Percentiles rank a stretch among this genome's conserved stretches.
These are phyloP conservation scores for Fragilariopsis cylindrus DNA, from an alignment of 108 stramenopile species.

Conservation along the genomic window DNA sequence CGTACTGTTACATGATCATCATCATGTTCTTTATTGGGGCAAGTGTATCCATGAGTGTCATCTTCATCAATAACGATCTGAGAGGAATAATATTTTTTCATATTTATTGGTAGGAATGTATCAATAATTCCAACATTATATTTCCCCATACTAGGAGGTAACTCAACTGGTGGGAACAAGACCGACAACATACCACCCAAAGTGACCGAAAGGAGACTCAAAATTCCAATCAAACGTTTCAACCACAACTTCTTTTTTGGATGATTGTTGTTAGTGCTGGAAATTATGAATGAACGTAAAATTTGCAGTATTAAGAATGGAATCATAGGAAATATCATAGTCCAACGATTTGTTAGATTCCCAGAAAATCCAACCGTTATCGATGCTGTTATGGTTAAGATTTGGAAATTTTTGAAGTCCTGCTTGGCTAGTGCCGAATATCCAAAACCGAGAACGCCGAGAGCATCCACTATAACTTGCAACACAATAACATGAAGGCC, in stretches of 20 bases:
- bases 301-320: conserved; percentile 47
- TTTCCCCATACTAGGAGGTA: conserved; percentile 17
- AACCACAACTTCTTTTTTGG: conserved; percentile 1
- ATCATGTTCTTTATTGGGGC: too few relatives aligned
- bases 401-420: neutral
- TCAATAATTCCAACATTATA: conserved; percentile 57
- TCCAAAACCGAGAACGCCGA: conserved; percentile 18
- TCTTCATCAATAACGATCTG: neutral
- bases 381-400: neutral
- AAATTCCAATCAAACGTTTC: neutral
- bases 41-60: too few relatives aligned
- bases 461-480: conserved; percentile 28
- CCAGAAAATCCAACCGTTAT: conserved; percentile 30
- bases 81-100: conserved; percentile 5
- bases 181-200: conserved; percentile 27
- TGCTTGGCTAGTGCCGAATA: neutral
- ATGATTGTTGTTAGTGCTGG: neutral
- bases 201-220: conserved; percentile 29
- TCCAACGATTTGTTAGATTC: conserved; percentile 58
- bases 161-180: conserved; percentile 48
- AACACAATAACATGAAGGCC: conserved; percentile 35
- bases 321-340: conserved; percentile 55
- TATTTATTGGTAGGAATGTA: conserved; percentile 40
- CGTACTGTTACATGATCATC: conserved; percentile 42
- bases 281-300: conserved; percentile 3